These are phyloP conservation scores for Suillus luteus DNA, from an alignment of 768 basidiomycete species.

Conservation along the genomic window DNA sequence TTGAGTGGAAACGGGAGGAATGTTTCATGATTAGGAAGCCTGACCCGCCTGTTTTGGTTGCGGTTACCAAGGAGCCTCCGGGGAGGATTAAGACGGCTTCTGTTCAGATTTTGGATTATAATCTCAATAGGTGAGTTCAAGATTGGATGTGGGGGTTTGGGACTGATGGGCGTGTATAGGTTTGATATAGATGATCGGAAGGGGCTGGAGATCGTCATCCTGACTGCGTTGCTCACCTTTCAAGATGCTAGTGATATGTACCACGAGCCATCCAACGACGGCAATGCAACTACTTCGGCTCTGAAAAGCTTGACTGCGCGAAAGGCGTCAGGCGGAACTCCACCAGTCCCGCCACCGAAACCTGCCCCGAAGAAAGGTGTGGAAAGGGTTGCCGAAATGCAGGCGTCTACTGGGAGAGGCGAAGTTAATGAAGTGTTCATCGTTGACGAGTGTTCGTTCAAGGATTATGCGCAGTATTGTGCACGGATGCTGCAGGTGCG, in stretches of 20 bases:
- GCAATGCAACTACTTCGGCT: constrained; percentile 7
- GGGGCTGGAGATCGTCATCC: constrained; percentile 79
- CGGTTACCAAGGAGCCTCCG: constrained; percentile 74
- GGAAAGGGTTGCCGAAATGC: constrained; percentile 72
- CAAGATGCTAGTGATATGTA: constrained; percentile 66
- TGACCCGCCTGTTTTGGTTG: constrained; percentile 84
- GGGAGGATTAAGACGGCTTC: constrained; percentile 64
- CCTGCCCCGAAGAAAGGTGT: constrained; percentile 66
- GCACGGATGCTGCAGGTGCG: constrained; percentile 59
- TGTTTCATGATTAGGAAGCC: constrained; percentile 84
- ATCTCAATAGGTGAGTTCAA: constrained; percentile 63
- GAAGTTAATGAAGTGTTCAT: constrained; percentile 78
- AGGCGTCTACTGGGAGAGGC: constrained; percentile 50
- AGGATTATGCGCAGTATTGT: constrained; percentile 74
- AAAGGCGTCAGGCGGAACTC: constrained; percentile 13
- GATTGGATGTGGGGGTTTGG: background rate
- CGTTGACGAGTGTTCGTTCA: constrained; percentile 59
- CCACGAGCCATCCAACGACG: constrained; percentile 39
- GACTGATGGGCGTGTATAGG: constrained; percentile 36
- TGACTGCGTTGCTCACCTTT: constrained; percentile 77
- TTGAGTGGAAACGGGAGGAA: constrained; percentile 85
- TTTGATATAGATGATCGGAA: constrained; percentile 87
- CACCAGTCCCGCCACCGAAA: constrained; percentile 55
- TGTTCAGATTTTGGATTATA: constrained; percentile 83
- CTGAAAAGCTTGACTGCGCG: constrained; percentile 17